phyloP scores from a whole-genome alignment of 345 rosid genomes.

The Salix caprea region DNA sequence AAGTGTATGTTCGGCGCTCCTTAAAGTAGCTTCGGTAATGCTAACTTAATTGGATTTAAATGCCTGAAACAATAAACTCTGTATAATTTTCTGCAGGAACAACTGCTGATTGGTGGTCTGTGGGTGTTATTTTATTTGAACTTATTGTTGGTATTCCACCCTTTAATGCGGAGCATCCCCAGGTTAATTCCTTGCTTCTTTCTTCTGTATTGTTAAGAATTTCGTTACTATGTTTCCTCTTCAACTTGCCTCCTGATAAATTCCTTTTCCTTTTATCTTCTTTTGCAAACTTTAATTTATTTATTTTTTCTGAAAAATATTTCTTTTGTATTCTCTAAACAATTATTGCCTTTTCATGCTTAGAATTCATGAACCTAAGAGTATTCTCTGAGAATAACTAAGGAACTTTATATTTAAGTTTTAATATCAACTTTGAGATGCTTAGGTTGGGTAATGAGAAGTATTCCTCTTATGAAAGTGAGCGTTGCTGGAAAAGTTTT shows the following conservation, averaged over 20 bases:
- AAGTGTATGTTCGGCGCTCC: background rate
- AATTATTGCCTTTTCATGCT: background rate
- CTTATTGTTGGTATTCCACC: slow-evolving; percentile 97
- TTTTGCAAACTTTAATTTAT: background rate
- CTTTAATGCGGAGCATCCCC: slow-evolving; percentile 94
- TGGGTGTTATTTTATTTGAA: slow-evolving; percentile 90
- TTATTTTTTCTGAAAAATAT: background rate
- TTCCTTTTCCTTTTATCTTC: background rate
- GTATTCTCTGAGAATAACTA: background rate
- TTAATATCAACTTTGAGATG: background rate
- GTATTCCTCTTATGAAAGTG: background rate
- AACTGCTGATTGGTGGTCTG: slow-evolving; percentile 99
- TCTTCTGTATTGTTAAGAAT: slow-evolving; percentile 5
- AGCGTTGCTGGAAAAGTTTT: background rate
- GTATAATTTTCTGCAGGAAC: slow-evolving; percentile 53
- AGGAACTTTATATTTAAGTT: too few species aligned
- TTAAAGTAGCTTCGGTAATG: background rate
- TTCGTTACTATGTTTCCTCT: background rate
- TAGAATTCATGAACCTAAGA: background rate
- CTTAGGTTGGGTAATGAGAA: background rate
- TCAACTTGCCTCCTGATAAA: slow-evolving; percentile 3
- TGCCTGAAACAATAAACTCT: background rate
- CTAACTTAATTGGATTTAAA: background rate
- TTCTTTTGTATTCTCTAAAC: background rate
- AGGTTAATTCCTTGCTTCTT: slow-evolving; percentile 35